A percentile compares a stretch with the other conserved stretches of the same genome.
Conservation (phyloP, 2,329 filamentous ascomycete species). For the Beauveria australis region DNA sequence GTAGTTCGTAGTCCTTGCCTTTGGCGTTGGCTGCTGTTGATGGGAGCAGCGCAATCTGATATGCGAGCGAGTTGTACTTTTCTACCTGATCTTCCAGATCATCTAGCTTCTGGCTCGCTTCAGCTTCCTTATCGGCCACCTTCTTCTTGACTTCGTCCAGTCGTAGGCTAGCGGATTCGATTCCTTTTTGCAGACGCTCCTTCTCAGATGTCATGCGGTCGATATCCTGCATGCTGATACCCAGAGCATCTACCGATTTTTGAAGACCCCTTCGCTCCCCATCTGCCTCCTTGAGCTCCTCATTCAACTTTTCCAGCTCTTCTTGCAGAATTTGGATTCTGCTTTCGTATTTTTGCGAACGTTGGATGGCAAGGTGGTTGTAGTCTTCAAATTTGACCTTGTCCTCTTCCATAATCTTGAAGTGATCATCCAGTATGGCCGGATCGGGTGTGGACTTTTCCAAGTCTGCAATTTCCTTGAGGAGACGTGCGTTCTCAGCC, state of each 20-base stretch:
- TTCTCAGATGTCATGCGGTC: conserved; percentile 97
- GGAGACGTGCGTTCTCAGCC: conserved; percentile 70
- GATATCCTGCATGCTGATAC: conserved; percentile 95
- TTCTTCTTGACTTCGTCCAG: conserved; percentile 80
- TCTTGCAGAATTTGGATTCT: conserved; percentile 76
- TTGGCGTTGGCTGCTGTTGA: conserved; percentile 77
- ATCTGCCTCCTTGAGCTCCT: conserved; percentile 71
- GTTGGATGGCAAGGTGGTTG: conserved; percentile 73
- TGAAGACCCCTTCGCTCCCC: conserved; percentile 74
- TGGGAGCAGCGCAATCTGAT: conserved; percentile 88
- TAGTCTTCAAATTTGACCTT: conserved; percentile 93
- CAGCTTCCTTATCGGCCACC: conserved; percentile 78
- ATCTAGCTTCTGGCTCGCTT: conserved; percentile 77
- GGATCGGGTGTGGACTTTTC: conserved; percentile 81
- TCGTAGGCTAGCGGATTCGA: conserved; percentile 66
- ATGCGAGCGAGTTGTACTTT: conserved; percentile 87
- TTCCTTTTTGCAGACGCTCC: conserved; percentile 82
- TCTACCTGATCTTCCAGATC: conserved; percentile 88
- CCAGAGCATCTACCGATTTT: conserved; percentile 80
- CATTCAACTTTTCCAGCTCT: conserved; percentile 70
- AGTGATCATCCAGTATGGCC: conserved; percentile 76
- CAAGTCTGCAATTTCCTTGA: conserved; percentile 81
- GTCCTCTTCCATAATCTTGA: conserved; percentile 90
- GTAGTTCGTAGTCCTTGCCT: conserved; percentile 75
- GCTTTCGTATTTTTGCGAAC: conserved; percentile 80